Evolutionary conservation across 148 eudicot species (phyloP), one percentile per base, ranked within the genome.

Genomic region (Rhododendron williamsianum): DNA sequence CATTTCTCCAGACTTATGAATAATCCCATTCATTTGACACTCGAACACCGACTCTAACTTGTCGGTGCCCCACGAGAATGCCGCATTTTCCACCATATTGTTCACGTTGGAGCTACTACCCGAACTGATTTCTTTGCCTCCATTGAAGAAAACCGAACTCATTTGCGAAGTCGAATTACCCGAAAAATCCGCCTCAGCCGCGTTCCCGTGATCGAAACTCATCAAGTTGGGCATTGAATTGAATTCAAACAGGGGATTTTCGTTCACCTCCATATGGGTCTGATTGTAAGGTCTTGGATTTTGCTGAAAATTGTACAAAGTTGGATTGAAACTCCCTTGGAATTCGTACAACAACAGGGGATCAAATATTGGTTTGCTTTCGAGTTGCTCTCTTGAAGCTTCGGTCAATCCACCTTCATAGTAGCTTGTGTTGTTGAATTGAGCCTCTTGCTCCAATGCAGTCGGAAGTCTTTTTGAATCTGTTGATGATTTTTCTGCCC

Each of bases 71-170:
- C 79, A 88, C 46, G 81, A 82, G 71, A 81, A 84, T 74, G 80
- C 87, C 43, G 63, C 78, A 87, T 74, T 83, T 33, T 84, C 88
- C 36, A 71, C 74, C 81, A 87, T 72, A 19, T 45, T 78, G 15
- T 76, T 88, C 43, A 85, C 85, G 76, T 89, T 89, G 73, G 94
- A 90, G 72, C 91, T 91, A 60, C 88, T 90, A 38, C 91, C 89
- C 3, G 98, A 91, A 86, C 94, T 71, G 2, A 71, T 89, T 25
- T 92, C 92, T 27, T 88, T 92, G 23, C 76, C 93, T n/a, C 89
- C 90, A 84, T 80, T 91, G 86, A 89, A 89, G 79, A 90, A 46
- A 54, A 91, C 48, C 15, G 90, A 74, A 58, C 86, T 84, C 86
- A 88, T 83, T 87, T 90, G 65, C 83, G 91, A 81, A 78, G 27